Base-by-base conservation (phyloP, 2,329 filamentous ascomycete genomes). In the Colletotrichum euphorbiae region DNA sequence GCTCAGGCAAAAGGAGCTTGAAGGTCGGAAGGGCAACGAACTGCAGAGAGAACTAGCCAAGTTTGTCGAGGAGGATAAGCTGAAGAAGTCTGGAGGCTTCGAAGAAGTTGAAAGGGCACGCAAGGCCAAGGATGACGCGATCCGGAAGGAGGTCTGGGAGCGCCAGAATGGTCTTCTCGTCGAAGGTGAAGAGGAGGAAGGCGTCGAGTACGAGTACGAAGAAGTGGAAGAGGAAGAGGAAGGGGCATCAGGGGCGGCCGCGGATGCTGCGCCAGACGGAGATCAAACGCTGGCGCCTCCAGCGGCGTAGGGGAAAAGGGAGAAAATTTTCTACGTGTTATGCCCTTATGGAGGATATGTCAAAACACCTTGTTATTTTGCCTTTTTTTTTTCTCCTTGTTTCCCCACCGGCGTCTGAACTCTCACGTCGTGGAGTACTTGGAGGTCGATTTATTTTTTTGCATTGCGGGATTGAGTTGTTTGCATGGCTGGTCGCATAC, bases 21-120 rank as follows among this genome's bases (percentile, higher is more conserved):
- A 93, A 77, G 90, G 84, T 70, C 88, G 96, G 2, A 85, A 84
- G 28, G 92, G 91, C 40, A 92, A 93, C 73, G 84, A 86, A 33
- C 91, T 99, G 75, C 93, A 92, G 77, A 92, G 92, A 73, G 96
- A 99, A 78, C 87, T 99, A 8, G 88, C 89, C 15, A 86, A 81
- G 36, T 99, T 98, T 76, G 95, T 98, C 1, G 87, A 92, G 71
- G 93, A 97, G 75, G 93, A 93, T 66, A 96, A 92, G 79, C 83
- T 99, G 72, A 98, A 97, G 86, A 98, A 98, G 85, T 94, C 92
- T 13, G 96, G 96, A 45, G 96, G 96, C 0, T 91, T 97, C 56
- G 96, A 98, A 78, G 96, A 99, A 80, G 91, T 94, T 0, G 96
- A 99, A 80, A 87, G 96, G 60, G 84, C 93, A 51, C 86, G 96